Evolutionary conservation across 1,284 basidiomycete genomes (phyloP).

Genomic region (Termitomyces sp.): DNA sequence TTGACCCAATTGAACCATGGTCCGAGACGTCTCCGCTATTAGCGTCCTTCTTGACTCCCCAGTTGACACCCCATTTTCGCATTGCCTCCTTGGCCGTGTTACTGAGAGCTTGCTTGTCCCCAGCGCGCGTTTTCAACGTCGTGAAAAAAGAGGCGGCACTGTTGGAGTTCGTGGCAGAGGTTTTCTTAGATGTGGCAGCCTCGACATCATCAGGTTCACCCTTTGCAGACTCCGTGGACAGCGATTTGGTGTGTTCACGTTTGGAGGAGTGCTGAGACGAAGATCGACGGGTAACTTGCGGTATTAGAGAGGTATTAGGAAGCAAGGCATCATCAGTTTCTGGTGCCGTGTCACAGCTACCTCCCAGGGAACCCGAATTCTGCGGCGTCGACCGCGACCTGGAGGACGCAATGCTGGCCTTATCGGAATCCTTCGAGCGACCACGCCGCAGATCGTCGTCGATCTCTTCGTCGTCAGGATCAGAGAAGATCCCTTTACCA

Average conservation of each 20-base stretch:
- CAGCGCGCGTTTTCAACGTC: conserved; percentile 69
- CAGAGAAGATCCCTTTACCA: conserved; percentile 13
- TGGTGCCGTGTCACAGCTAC: conserved; percentile 16
- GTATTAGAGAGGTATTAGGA: conserved; percentile 14
- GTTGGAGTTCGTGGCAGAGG: conserved; percentile 30
- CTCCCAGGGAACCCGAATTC: conserved; percentile 20
- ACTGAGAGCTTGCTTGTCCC: conserved; percentile 78
- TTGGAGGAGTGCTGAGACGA: conserved; percentile 29
- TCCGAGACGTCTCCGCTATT: conserved; percentile 41
- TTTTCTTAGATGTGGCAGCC: conserved; percentile 25
- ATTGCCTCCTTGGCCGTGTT: conserved; percentile 80
- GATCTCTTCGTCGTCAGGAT: conserved; percentile 12
- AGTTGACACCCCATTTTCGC: conserved; percentile 84
- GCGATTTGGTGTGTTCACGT: conserved; percentile 20
- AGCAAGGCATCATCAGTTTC: conserved; percentile 21
- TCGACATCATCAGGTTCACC: conserved; percentile 13
- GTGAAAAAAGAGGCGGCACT: conserved; percentile 58
- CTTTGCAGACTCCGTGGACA: conserved; percentile 20
- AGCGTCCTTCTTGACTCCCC: conserved; percentile 61
- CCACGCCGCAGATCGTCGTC: conserved; percentile 25
- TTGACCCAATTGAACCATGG: conserved; percentile 36
- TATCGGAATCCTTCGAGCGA: conserved; percentile 29
- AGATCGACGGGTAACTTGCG: conserved; percentile 23
- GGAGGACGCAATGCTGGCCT: conserved; percentile 16
- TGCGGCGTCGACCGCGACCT: conserved; percentile 34